Evolutionary conservation across 768 basidiomycete species (phyloP), one percentile per base, ranked within the genome.

Genomic region (Peribolospora kevripleyi): DNA sequence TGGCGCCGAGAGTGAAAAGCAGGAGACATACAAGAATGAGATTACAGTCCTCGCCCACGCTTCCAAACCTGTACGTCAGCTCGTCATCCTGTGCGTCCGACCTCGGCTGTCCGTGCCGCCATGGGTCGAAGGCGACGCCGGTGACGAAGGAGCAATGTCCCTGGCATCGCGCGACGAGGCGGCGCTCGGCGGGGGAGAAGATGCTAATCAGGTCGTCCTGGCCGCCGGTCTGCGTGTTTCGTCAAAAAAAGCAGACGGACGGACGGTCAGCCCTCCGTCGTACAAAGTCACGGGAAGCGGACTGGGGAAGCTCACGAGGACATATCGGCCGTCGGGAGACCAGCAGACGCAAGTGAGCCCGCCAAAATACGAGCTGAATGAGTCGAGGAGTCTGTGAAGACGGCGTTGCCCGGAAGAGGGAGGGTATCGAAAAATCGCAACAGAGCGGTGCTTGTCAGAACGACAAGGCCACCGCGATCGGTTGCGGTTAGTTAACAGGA

Each of bases 181-280:
- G 78, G 65, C 86, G 82, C 65, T 97, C 93, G 76, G 81, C 82
- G 0, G 88, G 87, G 0, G 90, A 88, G 66, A 86, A 85, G 57
- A 98, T 83, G 4, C 90, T 91, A 54, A 93, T 69, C 7, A 97
- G 74, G 64, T 98, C 93, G 63, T 98, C 93, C 71, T 98, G 90
- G 0, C 93, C 93, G 9, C 90, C 93, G 2, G 86, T 85, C 84
- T 88, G 61, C 11, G 53, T 3, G 36, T 14, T 11, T 4, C 42
- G 5, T 38, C 2, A 11, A 36, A 3, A 13, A 25, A 37, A 10
- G 56, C 36, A 48, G 25, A 25, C 25, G 25, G 25, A 25, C 25
- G 25, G 25, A 25, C 25, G 25, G 54, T 55, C 48, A 48, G 9
- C 50, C 8, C 50, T 42, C 57, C 48, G 53, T n/a, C 36, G 10